Conservation (phyloP, 2,329 filamentous ascomycete species). For the Lizonia empirigonia region DNA sequence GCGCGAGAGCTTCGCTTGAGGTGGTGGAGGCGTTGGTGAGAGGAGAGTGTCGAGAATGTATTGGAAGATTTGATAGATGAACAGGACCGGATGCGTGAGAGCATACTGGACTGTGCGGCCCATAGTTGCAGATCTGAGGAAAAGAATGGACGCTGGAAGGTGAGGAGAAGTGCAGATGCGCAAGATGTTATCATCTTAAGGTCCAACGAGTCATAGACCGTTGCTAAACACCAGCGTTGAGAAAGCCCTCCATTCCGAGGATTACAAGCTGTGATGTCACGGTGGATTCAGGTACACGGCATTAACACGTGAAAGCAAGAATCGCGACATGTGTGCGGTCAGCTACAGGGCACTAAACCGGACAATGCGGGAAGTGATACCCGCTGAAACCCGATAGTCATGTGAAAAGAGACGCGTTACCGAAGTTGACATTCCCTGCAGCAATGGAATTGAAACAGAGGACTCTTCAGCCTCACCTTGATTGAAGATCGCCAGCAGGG, state of each 20-base stretch:
- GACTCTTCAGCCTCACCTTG: too few species aligned
- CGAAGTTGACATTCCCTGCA: too few species aligned
- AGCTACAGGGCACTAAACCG: neutral
- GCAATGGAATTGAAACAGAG: too few species aligned
- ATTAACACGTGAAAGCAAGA: conserved; percentile 30
- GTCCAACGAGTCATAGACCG: neutral
- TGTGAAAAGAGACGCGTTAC: too few species aligned
- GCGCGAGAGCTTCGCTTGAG: conserved; percentile 60
- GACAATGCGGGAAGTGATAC: too few species aligned
- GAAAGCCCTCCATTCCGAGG: conserved; percentile 10
- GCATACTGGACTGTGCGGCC: conserved; percentile 33
- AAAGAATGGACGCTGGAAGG: neutral
- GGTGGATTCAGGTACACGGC: conserved; percentile 8
- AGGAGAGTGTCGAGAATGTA: conserved; percentile 68
- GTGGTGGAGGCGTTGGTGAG: conserved; percentile 70
- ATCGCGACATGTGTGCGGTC: neutral
- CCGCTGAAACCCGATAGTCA: too few species aligned
- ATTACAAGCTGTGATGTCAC: conserved; percentile 33
- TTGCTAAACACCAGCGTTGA: conserved; percentile 16
- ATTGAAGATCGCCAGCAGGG: conserved; percentile 8
- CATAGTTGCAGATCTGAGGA: conserved; percentile 19
- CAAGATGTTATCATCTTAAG: neutral
- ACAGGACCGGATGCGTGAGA: conserved; percentile 57
- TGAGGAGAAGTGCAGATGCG: neutral
- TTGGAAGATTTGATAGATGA: conserved; percentile 69